Evolutionary conservation across 2,329 filamentous ascomycete species (phyloP).

Genomic region (Cladosporium sp.): DNA sequence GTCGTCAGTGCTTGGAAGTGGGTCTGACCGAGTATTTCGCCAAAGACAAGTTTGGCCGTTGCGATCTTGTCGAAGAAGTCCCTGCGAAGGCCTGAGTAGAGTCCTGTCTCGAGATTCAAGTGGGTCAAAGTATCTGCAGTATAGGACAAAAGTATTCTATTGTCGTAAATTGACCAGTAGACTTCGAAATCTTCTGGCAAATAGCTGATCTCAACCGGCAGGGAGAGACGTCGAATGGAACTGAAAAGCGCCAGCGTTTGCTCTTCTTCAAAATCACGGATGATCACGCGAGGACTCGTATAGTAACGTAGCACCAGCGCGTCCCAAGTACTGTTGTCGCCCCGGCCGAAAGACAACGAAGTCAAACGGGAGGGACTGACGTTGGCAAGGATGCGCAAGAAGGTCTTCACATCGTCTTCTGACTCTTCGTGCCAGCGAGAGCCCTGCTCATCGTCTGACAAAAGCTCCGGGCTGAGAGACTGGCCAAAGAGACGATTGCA

Average conservation of each 20-base stretch:
- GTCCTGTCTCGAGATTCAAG: not conserved
- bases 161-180: too few relatives aligned
- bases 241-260: not conserved
- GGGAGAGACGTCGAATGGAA: not conserved
- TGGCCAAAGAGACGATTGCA: not conserved
- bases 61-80: not conserved
- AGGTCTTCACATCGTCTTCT: not conserved
- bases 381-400: not conserved
- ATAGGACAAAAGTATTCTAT: not conserved
- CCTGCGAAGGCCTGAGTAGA: not conserved
- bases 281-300: not conserved
- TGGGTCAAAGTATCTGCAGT: not conserved
- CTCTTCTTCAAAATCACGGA: not conserved
- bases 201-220: not conserved
- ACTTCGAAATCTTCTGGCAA: too few relatives aligned
- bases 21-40: not conserved
- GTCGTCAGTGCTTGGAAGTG: not conserved
- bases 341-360: not conserved
- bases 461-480: not conserved
- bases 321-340: not conserved
- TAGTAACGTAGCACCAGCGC: not conserved
- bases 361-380: not conserved
- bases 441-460: not conserved
- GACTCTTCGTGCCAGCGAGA: too few relatives aligned
- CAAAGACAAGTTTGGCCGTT: not conserved